Evolutionary conservation across 2,329 filamentous ascomycete genomes (phyloP).

Genomic region (Aphanoascus verrucosus): DNA sequence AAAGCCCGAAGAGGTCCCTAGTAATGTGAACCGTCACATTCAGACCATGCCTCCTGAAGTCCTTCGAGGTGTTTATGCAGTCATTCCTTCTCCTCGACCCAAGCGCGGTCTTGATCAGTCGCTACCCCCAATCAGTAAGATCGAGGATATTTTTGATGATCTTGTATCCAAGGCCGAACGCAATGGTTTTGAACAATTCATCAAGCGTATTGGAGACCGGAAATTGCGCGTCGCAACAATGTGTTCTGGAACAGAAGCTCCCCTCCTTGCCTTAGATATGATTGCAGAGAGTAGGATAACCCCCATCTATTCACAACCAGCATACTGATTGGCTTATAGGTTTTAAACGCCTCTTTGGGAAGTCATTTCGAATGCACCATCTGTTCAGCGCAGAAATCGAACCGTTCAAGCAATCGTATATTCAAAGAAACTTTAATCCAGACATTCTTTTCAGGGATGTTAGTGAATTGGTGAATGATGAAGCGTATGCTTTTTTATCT

Average conservation of each 20-base stretch:
- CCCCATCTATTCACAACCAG: not conserved
- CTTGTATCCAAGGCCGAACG: slow-evolving; percentile 34
- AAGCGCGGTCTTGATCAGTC: slow-evolving; percentile 22
- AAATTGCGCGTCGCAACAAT: slow-evolving; percentile 54
- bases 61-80: slow-evolving; percentile 15
- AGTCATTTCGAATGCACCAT: slow-evolving; percentile 42
- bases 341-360: slow-evolving; percentile 25
- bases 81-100: slow-evolving; percentile 13
- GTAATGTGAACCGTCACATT: slow-evolving; percentile 5
- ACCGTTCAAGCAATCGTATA: slow-evolving; percentile 54
- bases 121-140: slow-evolving; percentile 39
- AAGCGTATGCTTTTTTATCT: slow-evolving; percentile 37
- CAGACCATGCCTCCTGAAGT: slow-evolving; percentile 16
- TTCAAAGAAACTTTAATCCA: slow-evolving; percentile 48
- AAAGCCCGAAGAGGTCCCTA: not conserved
- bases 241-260: slow-evolving; percentile 69
- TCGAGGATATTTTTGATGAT: slow-evolving; percentile 42
- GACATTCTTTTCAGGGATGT: slow-evolving; percentile 50
- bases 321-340: slow-evolving; percentile 19
- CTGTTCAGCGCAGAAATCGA: slow-evolving; percentile 55
- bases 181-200: slow-evolving; percentile 27
- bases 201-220: slow-evolving; percentile 27
- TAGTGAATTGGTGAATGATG: slow-evolving; percentile 41
- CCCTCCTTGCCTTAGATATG: slow-evolving; percentile 54
- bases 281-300: slow-evolving; percentile 38